These are phyloP conservation scores for Pseudogymnoascus sp. DNA, from an alignment of 2,329 filamentous ascomycete genomes.

Conservation along the genomic window DNA sequence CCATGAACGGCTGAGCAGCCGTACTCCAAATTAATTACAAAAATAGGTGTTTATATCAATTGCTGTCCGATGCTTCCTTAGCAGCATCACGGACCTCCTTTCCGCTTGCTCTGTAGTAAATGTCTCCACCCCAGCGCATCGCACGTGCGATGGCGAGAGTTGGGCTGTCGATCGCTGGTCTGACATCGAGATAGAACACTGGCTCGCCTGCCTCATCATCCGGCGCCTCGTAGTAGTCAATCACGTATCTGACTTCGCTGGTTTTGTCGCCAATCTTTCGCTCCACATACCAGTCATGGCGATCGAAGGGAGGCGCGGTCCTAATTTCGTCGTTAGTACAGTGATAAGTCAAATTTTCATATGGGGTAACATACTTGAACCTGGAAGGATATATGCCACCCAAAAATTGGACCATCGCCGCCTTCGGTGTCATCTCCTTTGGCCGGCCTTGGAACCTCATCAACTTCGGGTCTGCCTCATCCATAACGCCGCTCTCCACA, in stretches of 20 bases:
- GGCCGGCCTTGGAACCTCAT: conserved; percentile 85
- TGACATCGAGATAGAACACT: conserved; percentile 91
- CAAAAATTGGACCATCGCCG: conserved; percentile 72
- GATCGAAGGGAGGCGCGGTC: conserved; percentile 83
- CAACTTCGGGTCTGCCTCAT: conserved; percentile 60
- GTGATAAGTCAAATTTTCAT: background rate
- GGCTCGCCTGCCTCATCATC: conserved; percentile 76
- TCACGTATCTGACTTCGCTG: conserved; percentile 85
- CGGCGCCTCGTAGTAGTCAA: conserved; percentile 88
- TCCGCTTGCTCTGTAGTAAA: conserved; percentile 61
- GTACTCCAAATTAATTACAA: conserved; percentile 4
- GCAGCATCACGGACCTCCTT: conserved; percentile 23
- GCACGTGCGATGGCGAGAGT: conserved; percentile 73
- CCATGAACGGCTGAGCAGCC: background rate
- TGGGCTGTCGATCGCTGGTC: conserved; percentile 79
- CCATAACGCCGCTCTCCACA: conserved; percentile 33
- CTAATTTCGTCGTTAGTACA: conserved; percentile 35
- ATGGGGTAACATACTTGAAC: conserved; percentile 56
- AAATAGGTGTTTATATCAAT: conserved; percentile 4
- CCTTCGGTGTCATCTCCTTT: conserved; percentile 85
- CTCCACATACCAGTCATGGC: conserved; percentile 94
- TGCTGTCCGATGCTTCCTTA: background rate
- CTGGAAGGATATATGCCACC: conserved; percentile 72
- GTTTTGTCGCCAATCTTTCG: conserved; percentile 60
- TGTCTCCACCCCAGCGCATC: conserved; percentile 83